These are phyloP conservation scores for Ogataea henricii DNA, from an alignment of 805 yeast species.

Conservation along the genomic window DNA sequence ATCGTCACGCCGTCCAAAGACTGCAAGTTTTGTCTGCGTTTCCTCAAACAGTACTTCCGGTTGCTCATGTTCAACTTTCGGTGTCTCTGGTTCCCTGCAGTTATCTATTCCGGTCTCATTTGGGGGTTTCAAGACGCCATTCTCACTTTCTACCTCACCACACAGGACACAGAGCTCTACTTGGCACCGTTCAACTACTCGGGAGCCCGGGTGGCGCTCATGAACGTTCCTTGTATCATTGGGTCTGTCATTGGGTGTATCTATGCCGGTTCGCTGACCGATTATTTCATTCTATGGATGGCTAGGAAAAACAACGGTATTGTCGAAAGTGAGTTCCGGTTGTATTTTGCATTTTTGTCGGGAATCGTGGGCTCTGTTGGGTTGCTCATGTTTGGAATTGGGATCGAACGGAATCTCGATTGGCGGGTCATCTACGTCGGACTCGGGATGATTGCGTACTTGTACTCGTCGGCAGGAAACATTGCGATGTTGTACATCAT, in stretches of 20 bases:
- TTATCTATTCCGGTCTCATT: conserved; percentile 60
- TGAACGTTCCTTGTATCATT: conserved; percentile 71
- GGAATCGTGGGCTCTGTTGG: conserved; percentile 63
- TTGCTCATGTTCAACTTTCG: conserved; percentile 34
- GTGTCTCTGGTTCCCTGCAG: conserved; percentile 55
- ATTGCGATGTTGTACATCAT: conserved; percentile 64
- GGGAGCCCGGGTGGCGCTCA: conserved; percentile 64
- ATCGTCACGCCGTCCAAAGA: conserved; percentile 15
- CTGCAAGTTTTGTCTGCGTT: neutral
- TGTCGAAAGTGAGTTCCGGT: conserved; percentile 64
- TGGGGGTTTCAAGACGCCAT: conserved; percentile 82
- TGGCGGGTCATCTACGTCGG: conserved; percentile 61
- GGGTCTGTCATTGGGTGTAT: conserved; percentile 68
- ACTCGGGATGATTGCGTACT: conserved; percentile 63
- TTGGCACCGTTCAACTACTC: conserved; percentile 67
- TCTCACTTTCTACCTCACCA: conserved; percentile 70
- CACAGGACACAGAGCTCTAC: conserved; percentile 65
- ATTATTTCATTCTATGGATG: conserved; percentile 63
- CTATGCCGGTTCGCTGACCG: conserved; percentile 64
- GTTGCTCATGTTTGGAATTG: conserved; percentile 64
- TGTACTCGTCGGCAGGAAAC: conserved; percentile 70
- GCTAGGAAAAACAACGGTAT: conserved; percentile 61
- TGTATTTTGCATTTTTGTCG: conserved; percentile 57
- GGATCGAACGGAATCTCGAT: conserved; percentile 51
- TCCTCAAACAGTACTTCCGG: conserved; percentile 41